Evolutionary conservation across 805 yeast genomes (phyloP).

Genomic region (Kazachstania kunashirensis): DNA sequence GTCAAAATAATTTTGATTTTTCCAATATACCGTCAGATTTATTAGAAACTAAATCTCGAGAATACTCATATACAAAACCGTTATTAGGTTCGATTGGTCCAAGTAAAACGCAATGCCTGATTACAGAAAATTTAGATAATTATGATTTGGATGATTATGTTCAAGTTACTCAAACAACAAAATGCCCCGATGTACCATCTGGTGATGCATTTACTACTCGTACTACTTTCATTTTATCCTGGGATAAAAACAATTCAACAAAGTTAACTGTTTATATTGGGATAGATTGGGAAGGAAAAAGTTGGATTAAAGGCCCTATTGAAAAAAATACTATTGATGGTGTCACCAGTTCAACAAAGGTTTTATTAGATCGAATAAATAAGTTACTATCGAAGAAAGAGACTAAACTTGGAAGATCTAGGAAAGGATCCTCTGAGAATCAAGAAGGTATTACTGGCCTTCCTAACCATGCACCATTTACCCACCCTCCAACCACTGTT

Average conservation of each 20-base stretch:
- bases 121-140: slow-evolving; percentile 49
- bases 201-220: slow-evolving; percentile 58
- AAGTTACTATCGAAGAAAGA: slow-evolving; percentile 17
- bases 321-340: slow-evolving; percentile 69
- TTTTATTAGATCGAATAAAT: slow-evolving; percentile 39
- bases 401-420: slow-evolving; percentile 10
- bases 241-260: slow-evolving; percentile 54
- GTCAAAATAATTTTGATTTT: slow-evolving; percentile 57
- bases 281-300: slow-evolving; percentile 64
- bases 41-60: slow-evolving; percentile 32
- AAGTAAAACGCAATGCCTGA: slow-evolving; percentile 58
- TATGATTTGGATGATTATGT: slow-evolving; percentile 40
- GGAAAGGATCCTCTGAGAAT: neutral
- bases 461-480: slow-evolving; percentile 30
- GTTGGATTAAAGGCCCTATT: slow-evolving; percentile 70
- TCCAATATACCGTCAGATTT: slow-evolving; percentile 37
- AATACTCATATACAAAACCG: slow-evolving; percentile 54
- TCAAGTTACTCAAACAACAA: slow-evolving; percentile 46
- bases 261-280: slow-evolving; percentile 42
- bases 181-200: slow-evolving; percentile 77
- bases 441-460: slow-evolving; percentile 12
- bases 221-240: slow-evolving; percentile 47
- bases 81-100: slow-evolving; percentile 65
- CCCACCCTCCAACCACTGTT: slow-evolving; percentile 39
- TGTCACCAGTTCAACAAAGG: slow-evolving; percentile 48